Evolutionary conservation across 2,329 filamentous ascomycete species (phyloP).

Genomic region (Paecilomyces formosus): DNA sequence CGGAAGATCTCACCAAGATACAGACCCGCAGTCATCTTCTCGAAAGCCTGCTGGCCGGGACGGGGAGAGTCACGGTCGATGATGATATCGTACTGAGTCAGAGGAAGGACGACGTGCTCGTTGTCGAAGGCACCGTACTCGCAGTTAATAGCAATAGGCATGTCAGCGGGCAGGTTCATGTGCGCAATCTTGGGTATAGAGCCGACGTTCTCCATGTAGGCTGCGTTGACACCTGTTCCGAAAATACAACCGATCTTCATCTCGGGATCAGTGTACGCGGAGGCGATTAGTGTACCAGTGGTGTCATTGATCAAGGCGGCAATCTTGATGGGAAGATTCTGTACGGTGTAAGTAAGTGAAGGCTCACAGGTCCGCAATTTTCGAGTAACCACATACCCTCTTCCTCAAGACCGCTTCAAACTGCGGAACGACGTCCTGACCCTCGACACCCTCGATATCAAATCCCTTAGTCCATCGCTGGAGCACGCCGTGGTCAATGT

Average conservation of each 20-base stretch:
- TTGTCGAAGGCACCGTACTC: conserved; percentile 98
- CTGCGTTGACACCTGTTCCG: conserved; percentile 94
- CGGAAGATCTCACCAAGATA: conserved; percentile 95
- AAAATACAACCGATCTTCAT: conserved; percentile 98
- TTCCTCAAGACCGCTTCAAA: conserved; percentile 70
- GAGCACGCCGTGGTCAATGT: conserved; percentile 84
- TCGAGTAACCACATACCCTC: conserved; percentile 42
- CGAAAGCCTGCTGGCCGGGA: conserved; percentile 88
- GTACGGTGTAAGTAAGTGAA: background rate
- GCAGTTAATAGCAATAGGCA: conserved; percentile 92
- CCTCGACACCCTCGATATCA: conserved; percentile 86
- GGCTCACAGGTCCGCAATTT: background rate
- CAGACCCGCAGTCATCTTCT: conserved; percentile 95
- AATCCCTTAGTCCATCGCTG: conserved; percentile 98
- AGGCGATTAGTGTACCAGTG: conserved; percentile 92
- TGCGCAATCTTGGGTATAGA: conserved; percentile 90
- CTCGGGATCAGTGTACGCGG: conserved; percentile 85
- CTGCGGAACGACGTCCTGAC: conserved; percentile 80
- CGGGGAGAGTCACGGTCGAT: conserved; percentile 89
- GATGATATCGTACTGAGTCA: conserved; percentile 75
- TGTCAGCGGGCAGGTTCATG: conserved; percentile 76
- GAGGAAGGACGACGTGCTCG: conserved; percentile 78
- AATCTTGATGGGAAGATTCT: conserved; percentile 87
- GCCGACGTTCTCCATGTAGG: conserved; percentile 92
- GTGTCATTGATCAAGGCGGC: conserved; percentile 96